Evolutionary conservation across 2,329 filamentous ascomycete species (phyloP).

Genomic region (Fusarium musae): DNA sequence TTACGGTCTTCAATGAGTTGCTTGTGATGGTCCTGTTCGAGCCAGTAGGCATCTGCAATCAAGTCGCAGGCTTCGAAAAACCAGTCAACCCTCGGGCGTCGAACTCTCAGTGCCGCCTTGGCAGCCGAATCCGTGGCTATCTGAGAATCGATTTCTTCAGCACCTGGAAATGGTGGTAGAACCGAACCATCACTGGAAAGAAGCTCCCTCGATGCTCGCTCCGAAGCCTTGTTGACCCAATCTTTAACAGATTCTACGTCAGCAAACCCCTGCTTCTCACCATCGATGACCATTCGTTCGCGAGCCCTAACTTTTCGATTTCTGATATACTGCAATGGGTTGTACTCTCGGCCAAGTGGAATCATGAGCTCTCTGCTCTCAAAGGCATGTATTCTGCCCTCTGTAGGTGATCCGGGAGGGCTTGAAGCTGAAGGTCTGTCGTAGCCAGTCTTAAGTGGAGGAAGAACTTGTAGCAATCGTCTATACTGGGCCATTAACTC

Average conservation of each 20-base stretch:
- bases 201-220: constrained; percentile 45
- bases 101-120: constrained; percentile 66
- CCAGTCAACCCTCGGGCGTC: constrained; percentile 86
- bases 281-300: constrained; percentile 79
- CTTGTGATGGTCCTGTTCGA: constrained; percentile 85
- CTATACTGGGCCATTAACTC: constrained; percentile 89
- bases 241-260: constrained; percentile 76
- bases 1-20: constrained; percentile 81
- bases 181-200: constrained; percentile 38
- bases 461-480: constrained; percentile 80
- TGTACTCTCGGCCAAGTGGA: constrained; percentile 77
- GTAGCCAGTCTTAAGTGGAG: constrained; percentile 70
- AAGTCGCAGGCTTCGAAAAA: constrained; percentile 83
- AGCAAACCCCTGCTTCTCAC: constrained; percentile 79
- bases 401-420: constrained; percentile 54
- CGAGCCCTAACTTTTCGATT: constrained; percentile 87
- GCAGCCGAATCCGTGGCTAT: constrained; percentile 56
- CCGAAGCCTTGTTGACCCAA: constrained; percentile 78
- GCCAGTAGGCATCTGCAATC: constrained; percentile 90
- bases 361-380: constrained; percentile 47
- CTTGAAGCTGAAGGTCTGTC: constrained; percentile 55
- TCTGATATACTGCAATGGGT: constrained; percentile 91
- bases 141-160: constrained; percentile 57
- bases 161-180: constrained; percentile 59
- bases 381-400: constrained; percentile 46